These are phyloP conservation scores for Letharia lupina DNA, from an alignment of 495 filamentous ascomycete species.

Conservation along the genomic window DNA sequence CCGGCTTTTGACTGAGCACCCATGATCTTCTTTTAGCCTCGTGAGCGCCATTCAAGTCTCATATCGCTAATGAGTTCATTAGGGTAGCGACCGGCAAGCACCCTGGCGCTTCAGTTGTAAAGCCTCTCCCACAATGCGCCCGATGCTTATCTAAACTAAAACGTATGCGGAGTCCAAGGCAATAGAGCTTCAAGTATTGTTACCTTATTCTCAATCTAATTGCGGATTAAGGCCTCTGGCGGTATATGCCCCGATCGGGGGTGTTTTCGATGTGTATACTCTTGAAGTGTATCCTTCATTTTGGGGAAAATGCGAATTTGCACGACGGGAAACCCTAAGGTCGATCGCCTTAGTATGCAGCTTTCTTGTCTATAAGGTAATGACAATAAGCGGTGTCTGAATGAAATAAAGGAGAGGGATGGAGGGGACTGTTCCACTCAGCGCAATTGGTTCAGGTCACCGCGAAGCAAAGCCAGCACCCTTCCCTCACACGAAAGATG, in stretches of 20 bases:
- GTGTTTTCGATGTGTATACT: not conserved
- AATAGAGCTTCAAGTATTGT: not conserved
- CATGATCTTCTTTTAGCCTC: not conserved
- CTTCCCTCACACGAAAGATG: not conserved
- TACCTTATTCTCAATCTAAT: not conserved
- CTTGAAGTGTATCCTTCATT: not conserved
- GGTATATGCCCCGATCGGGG: not conserved
- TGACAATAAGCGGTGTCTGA: not conserved
- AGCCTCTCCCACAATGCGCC: no score
- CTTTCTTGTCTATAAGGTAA: not conserved
- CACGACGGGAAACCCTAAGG: not conserved
- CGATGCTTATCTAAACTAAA: no score
- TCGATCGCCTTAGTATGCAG: not conserved
- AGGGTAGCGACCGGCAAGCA: not conserved
- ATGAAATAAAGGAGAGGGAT: not conserved
- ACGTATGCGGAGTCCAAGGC: not conserved
- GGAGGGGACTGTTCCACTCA: not conserved
- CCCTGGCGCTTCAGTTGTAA: not conserved
- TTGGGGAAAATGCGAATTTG: not conserved
- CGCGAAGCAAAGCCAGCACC: not conserved
- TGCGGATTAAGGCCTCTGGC: not conserved
- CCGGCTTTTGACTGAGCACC: conserved; percentile 54
- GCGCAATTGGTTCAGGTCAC: not conserved
- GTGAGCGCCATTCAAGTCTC: not conserved
- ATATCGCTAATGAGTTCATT: not conserved